phyloP scores from a whole-genome alignment of 352 stramenopile genomes.

The Albugo candida region DNA sequence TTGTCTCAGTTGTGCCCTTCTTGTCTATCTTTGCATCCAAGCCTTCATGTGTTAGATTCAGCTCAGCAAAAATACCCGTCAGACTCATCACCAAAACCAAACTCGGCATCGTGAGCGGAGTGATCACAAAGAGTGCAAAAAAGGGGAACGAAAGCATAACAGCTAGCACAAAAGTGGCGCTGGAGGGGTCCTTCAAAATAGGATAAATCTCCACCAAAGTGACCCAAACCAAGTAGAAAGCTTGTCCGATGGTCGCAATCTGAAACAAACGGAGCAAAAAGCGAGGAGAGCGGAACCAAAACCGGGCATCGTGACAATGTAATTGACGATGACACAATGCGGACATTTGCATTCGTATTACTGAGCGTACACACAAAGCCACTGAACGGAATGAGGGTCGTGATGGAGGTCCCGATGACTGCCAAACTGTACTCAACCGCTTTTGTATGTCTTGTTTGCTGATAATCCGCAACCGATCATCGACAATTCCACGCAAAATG shows the following conservation, averaged over 20 bases:
- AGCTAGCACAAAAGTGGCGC: neutral
- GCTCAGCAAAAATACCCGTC: slow-evolving; percentile 69
- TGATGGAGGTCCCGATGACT: slow-evolving; percentile 18
- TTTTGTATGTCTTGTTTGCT: slow-evolving; percentile 33
- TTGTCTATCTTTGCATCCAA: slow-evolving; percentile 4
- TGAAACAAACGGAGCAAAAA: slow-evolving; percentile 63
- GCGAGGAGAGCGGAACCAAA: slow-evolving; percentile 63
- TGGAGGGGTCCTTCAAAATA: slow-evolving; percentile 10
- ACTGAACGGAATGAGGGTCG: slow-evolving; percentile 4
- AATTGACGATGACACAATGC: slow-evolving; percentile 63
- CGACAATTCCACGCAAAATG: slow-evolving; percentile 65
- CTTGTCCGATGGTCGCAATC: slow-evolving; percentile 70
- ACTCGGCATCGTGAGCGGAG: slow-evolving; percentile 70
- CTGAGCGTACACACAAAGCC: slow-evolving; percentile 20
- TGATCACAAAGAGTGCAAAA: slow-evolving; percentile 54
- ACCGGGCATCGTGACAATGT: slow-evolving; percentile 60
- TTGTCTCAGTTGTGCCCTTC: slow-evolving; percentile 23
- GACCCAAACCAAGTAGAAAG: slow-evolving; percentile 76
- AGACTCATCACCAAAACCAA: slow-evolving; percentile 76
- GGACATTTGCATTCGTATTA: slow-evolving; percentile 80
- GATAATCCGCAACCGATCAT: slow-evolving; percentile 57
- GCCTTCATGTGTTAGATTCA: slow-evolving; percentile 19
- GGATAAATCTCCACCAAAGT: slow-evolving; percentile 45
- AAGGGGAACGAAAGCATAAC: slow-evolving; percentile 52
- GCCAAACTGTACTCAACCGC: slow-evolving; percentile 5